Percentiles rank a stretch among this genome's conserved stretches.
Evolutionary conservation across 345 rosid genomes (phyloP).

Genomic region (Tarenaya hassleriana): DNA sequence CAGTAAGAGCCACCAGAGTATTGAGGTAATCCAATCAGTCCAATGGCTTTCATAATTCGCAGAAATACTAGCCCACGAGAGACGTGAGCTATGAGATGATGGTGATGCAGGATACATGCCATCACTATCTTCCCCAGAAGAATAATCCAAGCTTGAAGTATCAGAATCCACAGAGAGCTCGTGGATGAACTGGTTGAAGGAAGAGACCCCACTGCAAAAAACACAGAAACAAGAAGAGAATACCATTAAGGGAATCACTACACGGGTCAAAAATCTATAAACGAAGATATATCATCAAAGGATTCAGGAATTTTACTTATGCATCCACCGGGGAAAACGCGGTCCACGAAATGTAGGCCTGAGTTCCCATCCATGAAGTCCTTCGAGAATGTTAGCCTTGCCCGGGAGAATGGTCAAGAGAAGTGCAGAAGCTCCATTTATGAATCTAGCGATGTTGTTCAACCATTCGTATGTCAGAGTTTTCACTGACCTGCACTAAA

Average conservation of each 20-base stretch:
- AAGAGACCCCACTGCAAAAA: constrained; percentile 73
- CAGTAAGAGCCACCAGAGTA: constrained; percentile 58
- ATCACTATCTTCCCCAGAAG: constrained; percentile 82
- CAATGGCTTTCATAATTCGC: constrained; percentile 32
- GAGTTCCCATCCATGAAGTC: constrained; percentile 97
- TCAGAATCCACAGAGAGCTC: constrained; percentile 78
- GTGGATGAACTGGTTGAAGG: constrained; percentile 87
- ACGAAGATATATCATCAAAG: constrained; percentile 1
- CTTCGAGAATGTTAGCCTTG: constrained; percentile 73
- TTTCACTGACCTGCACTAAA: constrained; percentile 82
- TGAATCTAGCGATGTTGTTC: constrained; percentile 68
- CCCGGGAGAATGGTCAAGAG: constrained; percentile 69
- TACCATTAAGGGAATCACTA: not conserved
- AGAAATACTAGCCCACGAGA: constrained; percentile 45
- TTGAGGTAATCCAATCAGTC: constrained; percentile 44
- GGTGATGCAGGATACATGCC: constrained; percentile 57
- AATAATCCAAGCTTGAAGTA: constrained; percentile 61
- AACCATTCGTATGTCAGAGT: constrained; percentile 80
- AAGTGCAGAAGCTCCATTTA: constrained; percentile 82
- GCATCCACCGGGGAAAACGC: constrained; percentile 94
- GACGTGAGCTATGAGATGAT: constrained; percentile 59
- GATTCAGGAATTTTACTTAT: constrained; percentile 40
- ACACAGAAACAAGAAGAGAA: constrained; percentile 11
- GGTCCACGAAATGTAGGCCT: constrained; percentile 89
- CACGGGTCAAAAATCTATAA: not conserved